Base-by-base conservation (phyloP, 2,329 filamentous ascomycete species). In the Cadophora gregata region DNA sequence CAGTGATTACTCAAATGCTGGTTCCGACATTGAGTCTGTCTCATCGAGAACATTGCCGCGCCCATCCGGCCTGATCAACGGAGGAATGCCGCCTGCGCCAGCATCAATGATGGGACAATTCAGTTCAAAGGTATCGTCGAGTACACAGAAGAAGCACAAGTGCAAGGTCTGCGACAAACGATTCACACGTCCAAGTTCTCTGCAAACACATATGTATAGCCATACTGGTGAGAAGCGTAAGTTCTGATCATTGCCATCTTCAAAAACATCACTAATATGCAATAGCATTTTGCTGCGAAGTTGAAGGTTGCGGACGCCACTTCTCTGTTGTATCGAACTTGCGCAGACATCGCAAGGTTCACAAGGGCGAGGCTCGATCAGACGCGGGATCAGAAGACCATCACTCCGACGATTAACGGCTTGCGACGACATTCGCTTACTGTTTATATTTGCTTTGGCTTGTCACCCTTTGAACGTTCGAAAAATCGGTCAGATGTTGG, bases 41-140 rank as follows among this genome's bases (percentile, higher is more conserved):
- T 86, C 88, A 45, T 93, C 93, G 60, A 87, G 94, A 73, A 95
- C 93, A n/a, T 83, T 97, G 2, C 93, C 94, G 1, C 86, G 93
- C 62, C 93, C 93, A 0, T 88, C 89, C 29, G 89, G 87, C 45
- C 81, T 91, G 16, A 77, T 90, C 82, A 51, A 88, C 85, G 66
- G 85, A 84, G 70, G 85, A 89, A 36, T 75, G 27, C 93, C 93
- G 1, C 93, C 93, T 0, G 93, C 93, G 21, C 94, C 93, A 1
- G 92, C 96, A 77, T 96, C 94, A 0, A 97, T 99, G 93, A 99
- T 99, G 96, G 89, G 93, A 62, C 94, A 97, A 75, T 98, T 98
- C 82, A 97, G 93, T 81, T 97, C 95, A 70, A 97, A 97, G 81
- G 90, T 97, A 62, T 94, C 93, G 0, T 94, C 93, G 21, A 97